Evolutionary conservation across 106 monocot species (phyloP), one percentile per base, ranked within the genome.

Genomic region (Dendrobium nobile): DNA sequence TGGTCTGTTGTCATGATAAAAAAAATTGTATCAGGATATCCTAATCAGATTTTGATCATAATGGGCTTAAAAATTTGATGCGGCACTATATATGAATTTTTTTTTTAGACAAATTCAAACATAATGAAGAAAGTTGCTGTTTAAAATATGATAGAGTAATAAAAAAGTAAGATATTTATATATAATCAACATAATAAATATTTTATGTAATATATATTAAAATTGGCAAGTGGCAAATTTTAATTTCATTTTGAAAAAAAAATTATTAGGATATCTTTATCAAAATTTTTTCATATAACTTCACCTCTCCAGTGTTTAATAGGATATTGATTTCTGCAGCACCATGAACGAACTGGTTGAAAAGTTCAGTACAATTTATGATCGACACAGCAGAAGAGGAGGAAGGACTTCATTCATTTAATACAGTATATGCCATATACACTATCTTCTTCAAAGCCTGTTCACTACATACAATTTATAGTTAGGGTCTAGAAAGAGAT

Each of bases 301-400:
- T 64, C 67, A 67, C 68, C 22, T n/a, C 22, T 11, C 22, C 3
- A 24, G 33, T 33, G 51, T 15, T 5, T 61, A 22, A 61, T 22
- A 61, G 20, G 10, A 70, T 24, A 7, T 70, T 28, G 37, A 37
- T 70, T 70, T 70, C 70, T 37, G 72, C 88, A 97, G 96, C 78
- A 91, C 96, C 27, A 85, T 97, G 94, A 97, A 92, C 47, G 96
- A 97, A 51, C 80, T 94, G 84, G 90, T 97, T 17, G 96, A 97
- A 28, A 97, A 97, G 83, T 94, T 97, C 86, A 94, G 88, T 83
- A 85, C 84, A 0, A 88, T 75, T 9, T 97, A 92, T 68, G 94
- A 97, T 27, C 84, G 90, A 75, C 89, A 92, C 42, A 88, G 48
- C 9, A 89, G 96, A 83, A 97, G 94, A 75, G 96, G 94, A 76